Percentiles rank a stretch among this genome's conserved stretches.
Evolutionary conservation across 2,329 filamentous ascomycete species (phyloP).

Genomic region (Aspergillus unguis): DNA sequence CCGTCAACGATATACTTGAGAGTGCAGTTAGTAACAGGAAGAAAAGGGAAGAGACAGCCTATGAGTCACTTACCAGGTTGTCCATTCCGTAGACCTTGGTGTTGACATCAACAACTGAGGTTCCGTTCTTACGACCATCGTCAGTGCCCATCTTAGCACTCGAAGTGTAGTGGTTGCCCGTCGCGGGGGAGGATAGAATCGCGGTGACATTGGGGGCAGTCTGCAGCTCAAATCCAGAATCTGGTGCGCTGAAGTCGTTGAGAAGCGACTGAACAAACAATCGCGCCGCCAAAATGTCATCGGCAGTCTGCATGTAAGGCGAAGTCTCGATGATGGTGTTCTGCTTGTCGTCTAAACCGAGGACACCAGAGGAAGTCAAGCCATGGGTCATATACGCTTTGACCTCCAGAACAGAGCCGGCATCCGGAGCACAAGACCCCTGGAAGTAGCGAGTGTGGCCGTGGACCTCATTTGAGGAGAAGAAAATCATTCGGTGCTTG

Average conservation of each 20-base stretch:
- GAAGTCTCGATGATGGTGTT: constrained; percentile 15
- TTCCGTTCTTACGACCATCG: constrained; percentile 53
- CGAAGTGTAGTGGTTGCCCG: constrained; percentile 46
- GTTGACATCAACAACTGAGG: constrained; percentile 60
- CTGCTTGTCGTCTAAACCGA: constrained; percentile 15
- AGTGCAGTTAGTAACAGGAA: background rate
- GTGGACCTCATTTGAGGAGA: constrained; percentile 21
- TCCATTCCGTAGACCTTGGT: constrained; percentile 65
- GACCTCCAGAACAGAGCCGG: constrained; percentile 17
- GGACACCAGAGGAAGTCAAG: constrained; percentile 18
- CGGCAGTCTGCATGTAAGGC: constrained; percentile 16
- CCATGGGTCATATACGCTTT: constrained; percentile 23
- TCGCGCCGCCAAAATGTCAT: constrained; percentile 15
- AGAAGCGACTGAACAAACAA: constrained; percentile 16
- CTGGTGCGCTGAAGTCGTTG: constrained; percentile 13
- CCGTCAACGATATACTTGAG: constrained; percentile 62
- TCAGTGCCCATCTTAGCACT: constrained; percentile 61
- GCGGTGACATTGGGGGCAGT: constrained; percentile 10
- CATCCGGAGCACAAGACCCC: constrained; percentile 18
- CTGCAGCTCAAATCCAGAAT: constrained; percentile 15
- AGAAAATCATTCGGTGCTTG: constrained; percentile 22
- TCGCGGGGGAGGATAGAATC: constrained; percentile 38
- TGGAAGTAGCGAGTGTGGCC: constrained; percentile 22
- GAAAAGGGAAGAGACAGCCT: background rate
- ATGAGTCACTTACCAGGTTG: constrained; percentile 47